A percentile compares a stretch with the other conserved stretches of the same genome.
Conservation (phyloP, 2,329 filamentous ascomycete species). For the Curvularia eragrostidis region DNA sequence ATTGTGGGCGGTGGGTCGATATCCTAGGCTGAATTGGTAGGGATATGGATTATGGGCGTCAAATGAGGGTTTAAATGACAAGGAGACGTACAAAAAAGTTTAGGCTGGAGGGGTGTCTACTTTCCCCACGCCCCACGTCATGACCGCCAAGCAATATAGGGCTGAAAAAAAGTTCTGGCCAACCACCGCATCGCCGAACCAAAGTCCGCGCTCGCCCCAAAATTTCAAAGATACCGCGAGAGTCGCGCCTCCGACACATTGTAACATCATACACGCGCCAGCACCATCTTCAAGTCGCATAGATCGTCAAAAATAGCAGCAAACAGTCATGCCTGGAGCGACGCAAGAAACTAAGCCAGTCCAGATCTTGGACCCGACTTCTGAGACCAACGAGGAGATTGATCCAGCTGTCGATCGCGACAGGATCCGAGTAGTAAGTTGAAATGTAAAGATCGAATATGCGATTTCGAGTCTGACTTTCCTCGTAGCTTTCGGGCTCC, state of each 20-base stretch:
- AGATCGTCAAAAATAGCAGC: background rate
- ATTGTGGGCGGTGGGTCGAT: constrained; percentile 27
- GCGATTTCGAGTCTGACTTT: constrained; percentile 2
- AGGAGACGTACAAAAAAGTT: constrained; percentile 29
- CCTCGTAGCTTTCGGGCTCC: constrained; percentile 76
- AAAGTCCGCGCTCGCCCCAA: constrained; percentile 28
- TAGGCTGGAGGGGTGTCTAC: constrained; percentile 16
- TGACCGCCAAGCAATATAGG: constrained; percentile 35
- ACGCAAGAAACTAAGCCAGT: constrained; percentile 28
- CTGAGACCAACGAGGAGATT: constrained; percentile 37
- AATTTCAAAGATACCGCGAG: constrained; percentile 35
- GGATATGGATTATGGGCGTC: background rate
- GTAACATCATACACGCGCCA: background rate
- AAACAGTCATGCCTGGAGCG: constrained; percentile 29
- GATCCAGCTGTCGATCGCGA: constrained; percentile 50
- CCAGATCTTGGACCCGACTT: constrained; percentile 34
- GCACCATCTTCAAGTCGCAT: background rate
- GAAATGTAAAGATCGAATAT: too few species aligned
- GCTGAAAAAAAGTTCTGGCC: constrained; percentile 36
- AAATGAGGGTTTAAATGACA: background rate
- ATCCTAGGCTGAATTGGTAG: background rate
- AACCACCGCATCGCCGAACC: constrained; percentile 32
- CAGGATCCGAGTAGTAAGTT: constrained; percentile 54
- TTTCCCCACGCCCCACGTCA: constrained; percentile 35
- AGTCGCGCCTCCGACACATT: constrained; percentile 20